phyloP scores from a whole-genome alignment of 2,329 filamentous ascomycete genomes.

The Alternaria ethzedia region DNA sequence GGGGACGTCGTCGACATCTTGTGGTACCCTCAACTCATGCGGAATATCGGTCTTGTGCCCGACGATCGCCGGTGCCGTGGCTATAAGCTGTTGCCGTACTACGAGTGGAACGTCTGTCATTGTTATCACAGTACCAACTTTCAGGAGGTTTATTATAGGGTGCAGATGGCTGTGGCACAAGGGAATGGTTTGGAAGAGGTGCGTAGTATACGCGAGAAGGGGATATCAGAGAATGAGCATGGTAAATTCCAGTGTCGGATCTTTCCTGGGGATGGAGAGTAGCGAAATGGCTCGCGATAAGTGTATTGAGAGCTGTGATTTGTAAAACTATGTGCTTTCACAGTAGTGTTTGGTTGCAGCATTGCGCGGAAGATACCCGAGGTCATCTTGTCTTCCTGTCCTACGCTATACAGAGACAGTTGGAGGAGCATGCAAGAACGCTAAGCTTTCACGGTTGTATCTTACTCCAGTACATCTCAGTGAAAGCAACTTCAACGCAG shows the following conservation, averaged over 20 bases:
- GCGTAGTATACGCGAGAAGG: not conserved
- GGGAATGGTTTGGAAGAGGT: not conserved
- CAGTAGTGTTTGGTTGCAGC: not conserved
- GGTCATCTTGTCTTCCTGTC: not conserved
- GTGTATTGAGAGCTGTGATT: not conserved
- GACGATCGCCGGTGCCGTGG: not conserved
- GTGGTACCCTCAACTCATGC: not conserved
- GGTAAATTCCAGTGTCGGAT: not conserved
- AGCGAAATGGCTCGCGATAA: not conserved
- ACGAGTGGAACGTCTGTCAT: not conserved
- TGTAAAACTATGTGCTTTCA: not conserved
- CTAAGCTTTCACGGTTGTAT: not conserved
- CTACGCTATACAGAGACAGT: not conserved
- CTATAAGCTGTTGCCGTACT: not conserved
- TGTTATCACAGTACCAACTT: not conserved
- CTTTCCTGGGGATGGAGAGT: not conserved
- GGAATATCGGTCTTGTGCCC: not conserved
- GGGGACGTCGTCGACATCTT: not conserved
- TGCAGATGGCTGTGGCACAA: not conserved
- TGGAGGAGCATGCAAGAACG: not conserved
- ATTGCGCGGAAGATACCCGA: not conserved
- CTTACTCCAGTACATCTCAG: not conserved
- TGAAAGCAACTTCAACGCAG: not conserved
- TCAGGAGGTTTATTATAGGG: not conserved
- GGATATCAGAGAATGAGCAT: not conserved